Evolutionary conservation across 257 asterid genomes (phyloP).

Genomic region (Forsythia suspensa): DNA sequence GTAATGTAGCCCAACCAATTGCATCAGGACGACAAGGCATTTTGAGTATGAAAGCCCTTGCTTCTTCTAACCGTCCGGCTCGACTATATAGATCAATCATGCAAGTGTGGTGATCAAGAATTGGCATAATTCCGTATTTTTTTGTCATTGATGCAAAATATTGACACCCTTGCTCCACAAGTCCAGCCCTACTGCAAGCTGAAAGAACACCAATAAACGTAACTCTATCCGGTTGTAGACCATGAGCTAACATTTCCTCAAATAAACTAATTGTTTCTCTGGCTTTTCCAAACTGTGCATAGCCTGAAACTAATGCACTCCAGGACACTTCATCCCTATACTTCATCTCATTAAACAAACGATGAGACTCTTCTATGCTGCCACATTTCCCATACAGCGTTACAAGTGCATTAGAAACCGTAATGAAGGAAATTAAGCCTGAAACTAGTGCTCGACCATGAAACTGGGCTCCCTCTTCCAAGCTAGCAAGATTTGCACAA

Average conservation of each 20-base stretch:
- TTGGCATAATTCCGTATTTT: slow-evolving; percentile 53
- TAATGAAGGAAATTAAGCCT: slow-evolving; percentile 61
- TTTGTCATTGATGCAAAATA: slow-evolving; percentile 70
- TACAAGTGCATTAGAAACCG: slow-evolving; percentile 81
- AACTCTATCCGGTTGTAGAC: slow-evolving; percentile 71
- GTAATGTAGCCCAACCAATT: slow-evolving; percentile 45
- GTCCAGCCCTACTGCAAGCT: slow-evolving; percentile 87
- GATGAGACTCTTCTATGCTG: slow-evolving; percentile 59
- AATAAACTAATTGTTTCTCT: slow-evolving; percentile 58
- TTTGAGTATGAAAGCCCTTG: slow-evolving; percentile 64
- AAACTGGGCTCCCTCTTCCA: slow-evolving; percentile 93
- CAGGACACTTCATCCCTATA: slow-evolving; percentile 78
- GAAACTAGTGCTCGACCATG: slow-evolving; percentile 72
- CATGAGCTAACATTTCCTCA: slow-evolving; percentile 67
- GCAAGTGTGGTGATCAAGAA: slow-evolving; percentile 51
- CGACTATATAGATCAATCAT: slow-evolving; percentile 79
- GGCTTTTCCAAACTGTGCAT: slow-evolving; percentile 80
- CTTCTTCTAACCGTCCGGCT: slow-evolving; percentile 75
- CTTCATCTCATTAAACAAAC: slow-evolving; percentile 57
- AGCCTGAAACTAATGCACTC: slow-evolving; percentile 59
- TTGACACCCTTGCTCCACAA: slow-evolving; percentile 61
- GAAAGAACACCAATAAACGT: slow-evolving; percentile 83
- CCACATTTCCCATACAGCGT: slow-evolving; percentile 88
- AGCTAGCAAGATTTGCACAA: slow-evolving; percentile 75
- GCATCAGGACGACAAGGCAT: slow-evolving; percentile 68